These are phyloP conservation scores for Phytomonas francai DNA, from an alignment of 208 protist genomes.

Conservation along the genomic window DNA sequence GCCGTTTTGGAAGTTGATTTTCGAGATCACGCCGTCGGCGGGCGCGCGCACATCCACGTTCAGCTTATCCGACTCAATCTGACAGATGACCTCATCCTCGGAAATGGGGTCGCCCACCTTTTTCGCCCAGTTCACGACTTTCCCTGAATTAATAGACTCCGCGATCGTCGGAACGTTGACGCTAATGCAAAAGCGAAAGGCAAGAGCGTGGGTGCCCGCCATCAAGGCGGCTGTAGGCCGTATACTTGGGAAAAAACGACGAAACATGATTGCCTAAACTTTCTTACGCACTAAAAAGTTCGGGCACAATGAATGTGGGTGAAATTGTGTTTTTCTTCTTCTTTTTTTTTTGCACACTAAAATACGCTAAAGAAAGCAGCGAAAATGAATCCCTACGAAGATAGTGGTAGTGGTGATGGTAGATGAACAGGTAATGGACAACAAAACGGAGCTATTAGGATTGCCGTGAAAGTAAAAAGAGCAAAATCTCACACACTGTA, in stretches of 20 bases:
- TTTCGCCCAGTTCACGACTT: conserved; percentile 93
- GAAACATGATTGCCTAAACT: conserved; percentile 40
- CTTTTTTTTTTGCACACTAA: not conserved
- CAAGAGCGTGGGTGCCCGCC: conserved; percentile 22
- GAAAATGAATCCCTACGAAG: not conserved
- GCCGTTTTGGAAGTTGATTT: conserved; percentile 84
- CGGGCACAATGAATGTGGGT: conserved; percentile 2
- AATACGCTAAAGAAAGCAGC: not conserved
- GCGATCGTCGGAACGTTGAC: conserved; percentile 95
- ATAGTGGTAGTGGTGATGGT: no score
- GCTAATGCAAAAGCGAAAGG: conserved; percentile 81
- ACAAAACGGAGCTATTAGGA: not conserved
- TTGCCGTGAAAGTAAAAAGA: not conserved
- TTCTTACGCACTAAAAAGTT: conserved; percentile 1
- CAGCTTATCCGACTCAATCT: conserved; percentile 98
- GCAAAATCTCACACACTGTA: not conserved
- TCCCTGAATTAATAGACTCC: conserved; percentile 97
- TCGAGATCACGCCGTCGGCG: conserved; percentile 86
- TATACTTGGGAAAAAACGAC: conserved; percentile 35
- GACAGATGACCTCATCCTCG: conserved; percentile 94
- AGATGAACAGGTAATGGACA: not conserved
- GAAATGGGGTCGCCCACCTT: conserved; percentile 93
- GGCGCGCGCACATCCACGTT: conserved; percentile 93
- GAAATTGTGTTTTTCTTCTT: conserved; percentile 10
- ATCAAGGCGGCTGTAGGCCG: conserved; percentile 18